These are phyloP conservation scores for Haematococcus sp. DNA, from an alignment of 139 green algal genomes.

Conservation along the genomic window DNA sequence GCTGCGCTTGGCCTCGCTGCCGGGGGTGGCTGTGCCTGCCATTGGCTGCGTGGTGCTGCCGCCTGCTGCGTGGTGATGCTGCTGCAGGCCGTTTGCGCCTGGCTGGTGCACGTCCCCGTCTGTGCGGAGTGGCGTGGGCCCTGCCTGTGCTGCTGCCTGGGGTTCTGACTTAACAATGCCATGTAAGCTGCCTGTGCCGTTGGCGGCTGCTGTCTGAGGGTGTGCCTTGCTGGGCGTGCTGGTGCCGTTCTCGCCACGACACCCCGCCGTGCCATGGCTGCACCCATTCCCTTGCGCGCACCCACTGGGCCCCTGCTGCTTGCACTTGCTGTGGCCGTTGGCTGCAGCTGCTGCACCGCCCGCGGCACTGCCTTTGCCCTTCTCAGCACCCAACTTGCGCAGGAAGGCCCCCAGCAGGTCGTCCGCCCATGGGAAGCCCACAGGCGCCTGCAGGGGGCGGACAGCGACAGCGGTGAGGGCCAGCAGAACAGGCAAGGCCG, in stretches of 20 bases:
- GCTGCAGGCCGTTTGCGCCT: too few species aligned
- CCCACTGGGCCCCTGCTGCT: background rate
- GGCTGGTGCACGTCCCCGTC: too few species aligned
- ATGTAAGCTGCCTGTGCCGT: too few species aligned
- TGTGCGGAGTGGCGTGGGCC: too few species aligned
- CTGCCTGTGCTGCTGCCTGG: too few species aligned
- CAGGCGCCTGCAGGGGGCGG: conserved; percentile 18
- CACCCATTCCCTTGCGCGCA: background rate
- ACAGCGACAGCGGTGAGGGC: too few species aligned
- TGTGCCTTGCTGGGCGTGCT: conserved; percentile 1
- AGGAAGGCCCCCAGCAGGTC: conserved; percentile 25
- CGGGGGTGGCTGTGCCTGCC: too few species aligned
- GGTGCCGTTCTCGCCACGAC: background rate
- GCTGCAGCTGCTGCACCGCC: background rate
- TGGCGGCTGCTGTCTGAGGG: background rate
- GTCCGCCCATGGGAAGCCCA: conserved; percentile 28
- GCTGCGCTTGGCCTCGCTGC: background rate
- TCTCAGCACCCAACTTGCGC: conserved; percentile 1
- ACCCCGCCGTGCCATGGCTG: background rate
- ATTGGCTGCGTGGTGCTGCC: background rate
- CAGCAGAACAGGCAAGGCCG: too few species aligned
- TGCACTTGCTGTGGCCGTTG: background rate
- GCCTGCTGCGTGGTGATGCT: background rate
- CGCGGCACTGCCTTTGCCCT: background rate
- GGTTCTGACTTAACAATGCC: too few species aligned